Percentiles rank a stretch among this genome's conserved stretches.
phyloP scores from a whole-genome alignment of 441 rosid species.

The Eutrema salsugineum region DNA sequence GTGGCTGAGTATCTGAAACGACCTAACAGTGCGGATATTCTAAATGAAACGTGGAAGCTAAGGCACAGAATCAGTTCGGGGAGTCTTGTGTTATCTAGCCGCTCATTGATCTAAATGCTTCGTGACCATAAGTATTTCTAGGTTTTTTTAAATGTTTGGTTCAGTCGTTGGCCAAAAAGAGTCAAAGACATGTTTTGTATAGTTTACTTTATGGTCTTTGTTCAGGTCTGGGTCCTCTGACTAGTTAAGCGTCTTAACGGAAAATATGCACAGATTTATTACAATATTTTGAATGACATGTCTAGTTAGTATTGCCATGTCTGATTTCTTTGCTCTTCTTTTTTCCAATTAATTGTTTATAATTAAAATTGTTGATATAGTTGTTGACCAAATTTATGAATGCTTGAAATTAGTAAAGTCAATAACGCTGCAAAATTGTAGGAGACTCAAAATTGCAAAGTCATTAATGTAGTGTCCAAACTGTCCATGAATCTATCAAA shows the following conservation, averaged over 20 bases:
- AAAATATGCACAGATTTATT: not conserved
- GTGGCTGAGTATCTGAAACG: constrained; percentile 56
- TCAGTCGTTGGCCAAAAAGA: not conserved
- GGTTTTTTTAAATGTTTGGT: not conserved
- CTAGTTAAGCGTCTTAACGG: not conserved
- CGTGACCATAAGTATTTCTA: constrained; percentile 1
- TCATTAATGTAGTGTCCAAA: too few relatives aligned
- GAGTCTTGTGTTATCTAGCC: constrained; percentile 57
- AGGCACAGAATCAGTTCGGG: constrained; percentile 70
- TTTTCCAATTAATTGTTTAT: too few relatives aligned
- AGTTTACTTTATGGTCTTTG: constrained; percentile 4
- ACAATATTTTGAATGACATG: not conserved
- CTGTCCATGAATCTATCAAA: too few relatives aligned
- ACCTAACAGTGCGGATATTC: constrained; percentile 48
- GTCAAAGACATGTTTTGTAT: constrained; percentile 5
- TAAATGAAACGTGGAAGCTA: constrained; percentile 66
- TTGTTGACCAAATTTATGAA: too few relatives aligned
- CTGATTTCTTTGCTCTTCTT: too few relatives aligned
- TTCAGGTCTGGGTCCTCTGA: not conserved
- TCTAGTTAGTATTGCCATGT: not conserved
- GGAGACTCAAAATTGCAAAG: too few relatives aligned
- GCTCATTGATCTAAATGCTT: constrained; percentile 17
- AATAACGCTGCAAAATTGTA: too few relatives aligned
- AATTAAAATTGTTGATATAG: too few relatives aligned
- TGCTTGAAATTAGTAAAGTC: too few relatives aligned